Evolutionary conservation across 768 basidiomycete species (phyloP).

Genomic region (Termitomyces eurrhizus): DNA sequence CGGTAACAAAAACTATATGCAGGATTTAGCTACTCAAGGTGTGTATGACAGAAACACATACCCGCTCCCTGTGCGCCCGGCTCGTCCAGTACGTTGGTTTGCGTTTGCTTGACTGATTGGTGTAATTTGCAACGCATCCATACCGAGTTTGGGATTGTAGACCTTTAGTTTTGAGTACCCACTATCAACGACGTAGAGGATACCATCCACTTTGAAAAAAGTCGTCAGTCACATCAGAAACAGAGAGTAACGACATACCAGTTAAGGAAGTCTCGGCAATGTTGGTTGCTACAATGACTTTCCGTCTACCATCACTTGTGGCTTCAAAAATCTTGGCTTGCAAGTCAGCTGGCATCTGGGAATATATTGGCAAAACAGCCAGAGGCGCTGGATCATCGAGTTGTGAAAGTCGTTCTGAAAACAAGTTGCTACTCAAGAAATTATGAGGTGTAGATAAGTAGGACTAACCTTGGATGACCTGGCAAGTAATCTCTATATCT

Average conservation of each 20-base stretch:
- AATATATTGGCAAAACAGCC: constrained; percentile 96
- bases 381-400: constrained; percentile 87
- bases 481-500: constrained; percentile 96
- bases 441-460: neutral
- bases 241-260: constrained; percentile 38
- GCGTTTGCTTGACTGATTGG: constrained; percentile 99
- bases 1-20: constrained; percentile 86
- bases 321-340: constrained; percentile 98
- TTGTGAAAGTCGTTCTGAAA: constrained; percentile 81
- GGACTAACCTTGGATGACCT: constrained; percentile 76
- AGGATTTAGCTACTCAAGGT: constrained; percentile 3
- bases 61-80: constrained; percentile 96
- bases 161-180: constrained; percentile 98
- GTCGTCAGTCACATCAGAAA: constrained; percentile 9
- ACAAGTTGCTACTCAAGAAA: constrained; percentile 4
- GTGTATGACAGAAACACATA: constrained; percentile 22
- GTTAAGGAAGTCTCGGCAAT: constrained; percentile 98
- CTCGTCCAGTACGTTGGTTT: constrained; percentile 92
- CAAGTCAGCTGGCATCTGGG: constrained; percentile 98
- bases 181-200: constrained; percentile 93
- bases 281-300: constrained; percentile 98
- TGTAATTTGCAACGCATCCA: constrained; percentile 99
- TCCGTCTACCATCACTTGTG: constrained; percentile 89
- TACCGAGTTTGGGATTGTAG: constrained; percentile 98
- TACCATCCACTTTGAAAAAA: constrained; percentile 77